phyloP scores from a whole-genome alignment of 2,329 filamentous ascomycete genomes.

The Torrubiella hemipterigena region DNA sequence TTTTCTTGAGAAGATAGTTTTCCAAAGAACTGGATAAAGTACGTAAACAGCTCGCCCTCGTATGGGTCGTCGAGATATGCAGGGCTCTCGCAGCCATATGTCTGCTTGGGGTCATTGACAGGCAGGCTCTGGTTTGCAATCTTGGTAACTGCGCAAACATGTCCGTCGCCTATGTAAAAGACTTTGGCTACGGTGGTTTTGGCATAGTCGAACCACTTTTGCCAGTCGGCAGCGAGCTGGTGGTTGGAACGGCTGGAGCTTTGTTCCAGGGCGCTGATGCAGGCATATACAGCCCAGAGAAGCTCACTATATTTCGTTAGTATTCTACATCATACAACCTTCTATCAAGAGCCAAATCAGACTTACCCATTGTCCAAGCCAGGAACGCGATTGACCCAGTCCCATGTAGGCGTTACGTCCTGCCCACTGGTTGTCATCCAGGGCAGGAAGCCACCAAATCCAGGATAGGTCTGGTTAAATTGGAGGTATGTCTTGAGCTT shows the following conservation, averaged over 20 bases:
- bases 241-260: conserved; percentile 10
- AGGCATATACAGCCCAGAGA: conserved; percentile 28
- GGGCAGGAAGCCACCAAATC: conserved; percentile 26
- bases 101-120: conserved; percentile 14
- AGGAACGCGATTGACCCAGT: conserved; percentile 26
- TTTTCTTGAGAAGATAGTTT: conserved; percentile 19
- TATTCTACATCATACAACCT: not conserved
- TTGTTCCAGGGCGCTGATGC: conserved; percentile 22
- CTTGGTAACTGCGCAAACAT: conserved; percentile 25
- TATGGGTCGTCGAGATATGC: conserved; percentile 26
- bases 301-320: conserved; percentile 25
- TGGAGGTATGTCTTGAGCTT: conserved; percentile 25
- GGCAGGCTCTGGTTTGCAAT: conserved; percentile 21
- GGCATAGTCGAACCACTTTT: conserved; percentile 26
- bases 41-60: conserved; percentile 29
- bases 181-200: conserved; percentile 22
- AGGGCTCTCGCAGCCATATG: conserved; percentile 23
- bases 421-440: conserved; percentile 21
- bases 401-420: conserved; percentile 19
- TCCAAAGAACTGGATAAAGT: conserved; percentile 26
- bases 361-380: conserved; percentile 27
- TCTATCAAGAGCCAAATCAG: not conserved
- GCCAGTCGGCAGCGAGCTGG: conserved; percentile 21
- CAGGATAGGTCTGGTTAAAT: conserved; percentile 28
- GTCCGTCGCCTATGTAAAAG: conserved; percentile 23